These are phyloP conservation scores for Pichia phayaonensis DNA, from an alignment of 805 yeast species.

Conservation along the genomic window DNA sequence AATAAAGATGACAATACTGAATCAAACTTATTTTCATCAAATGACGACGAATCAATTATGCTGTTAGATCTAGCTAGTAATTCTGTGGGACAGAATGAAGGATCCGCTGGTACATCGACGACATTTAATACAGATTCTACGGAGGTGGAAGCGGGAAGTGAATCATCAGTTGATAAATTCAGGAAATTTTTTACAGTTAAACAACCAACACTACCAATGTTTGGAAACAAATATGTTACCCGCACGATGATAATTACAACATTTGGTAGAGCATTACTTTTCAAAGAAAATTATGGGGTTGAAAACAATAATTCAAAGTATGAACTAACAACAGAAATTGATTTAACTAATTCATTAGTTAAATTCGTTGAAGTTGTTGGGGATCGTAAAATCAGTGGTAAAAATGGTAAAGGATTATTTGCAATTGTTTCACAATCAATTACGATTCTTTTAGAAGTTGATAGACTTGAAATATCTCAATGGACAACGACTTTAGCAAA, in stretches of 20 bases:
- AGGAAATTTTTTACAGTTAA: slow-evolving; percentile 25
- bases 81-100: slow-evolving; percentile 5
- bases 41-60: slow-evolving; percentile 23
- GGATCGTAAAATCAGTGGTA: slow-evolving; percentile 24
- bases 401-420: slow-evolving; percentile 40
- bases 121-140: slow-evolving; percentile 13
- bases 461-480: slow-evolving; percentile 38
- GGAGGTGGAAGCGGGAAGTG: slow-evolving; percentile 11
- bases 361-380: slow-evolving; percentile 53
- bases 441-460: slow-evolving; percentile 51
- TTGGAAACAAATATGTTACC: slow-evolving; percentile 28
- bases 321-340: slow-evolving; percentile 47
- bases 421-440: slow-evolving; percentile 49
- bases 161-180: slow-evolving; percentile 17
- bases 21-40: slow-evolving; percentile 10
- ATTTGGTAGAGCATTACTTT: slow-evolving; percentile 54
- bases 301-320: slow-evolving; percentile 30
- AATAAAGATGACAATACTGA: slow-evolving; percentile 27
- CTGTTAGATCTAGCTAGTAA: slow-evolving; percentile 15
- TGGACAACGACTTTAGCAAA: slow-evolving; percentile 55
- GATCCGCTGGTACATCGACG: not conserved
- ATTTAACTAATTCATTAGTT: slow-evolving; percentile 43
- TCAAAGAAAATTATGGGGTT: slow-evolving; percentile 32
- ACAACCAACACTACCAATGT: not conserved
- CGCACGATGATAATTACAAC: slow-evolving; percentile 54